A percentile compares a stretch with the other conserved stretches of the same genome.
Conservation (phyloP, 176 grass and related monocot species). For the Aegilops speltoides region DNA sequence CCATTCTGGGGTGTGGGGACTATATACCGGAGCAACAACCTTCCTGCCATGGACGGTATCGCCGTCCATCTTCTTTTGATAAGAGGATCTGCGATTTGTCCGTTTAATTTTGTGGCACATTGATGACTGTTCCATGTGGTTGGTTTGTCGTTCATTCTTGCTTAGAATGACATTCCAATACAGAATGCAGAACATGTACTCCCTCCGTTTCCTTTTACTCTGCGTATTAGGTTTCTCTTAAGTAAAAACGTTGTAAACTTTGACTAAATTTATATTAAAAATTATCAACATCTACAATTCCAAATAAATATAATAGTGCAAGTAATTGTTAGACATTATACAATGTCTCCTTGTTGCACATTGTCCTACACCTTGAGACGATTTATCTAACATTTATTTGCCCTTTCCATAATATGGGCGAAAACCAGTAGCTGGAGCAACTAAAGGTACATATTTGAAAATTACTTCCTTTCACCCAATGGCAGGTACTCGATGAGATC, state of each 20-base stretch:
- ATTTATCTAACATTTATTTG: neutral
- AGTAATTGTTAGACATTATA: neutral
- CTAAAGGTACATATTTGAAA: neutral
- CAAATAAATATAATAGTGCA: neutral
- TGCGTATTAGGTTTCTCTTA: no score
- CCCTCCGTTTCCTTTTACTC: no score
- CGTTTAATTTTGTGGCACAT: neutral
- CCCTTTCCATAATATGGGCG: neutral
- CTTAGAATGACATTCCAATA: neutral
- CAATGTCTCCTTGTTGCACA: neutral
- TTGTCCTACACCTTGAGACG: neutral
- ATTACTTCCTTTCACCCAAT: neutral
- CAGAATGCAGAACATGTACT: neutral
- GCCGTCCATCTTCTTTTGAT: neutral
- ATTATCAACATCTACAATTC: no score
- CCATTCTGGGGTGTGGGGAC: neutral
- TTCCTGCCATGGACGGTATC: neutral
- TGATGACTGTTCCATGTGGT: neutral
- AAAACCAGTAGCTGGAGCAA: neutral
- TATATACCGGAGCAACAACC: conserved; percentile 2
- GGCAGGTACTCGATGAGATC: conserved; percentile 73
- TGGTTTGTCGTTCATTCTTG: neutral
- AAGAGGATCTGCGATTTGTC: neutral
- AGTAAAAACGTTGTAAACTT: no score
- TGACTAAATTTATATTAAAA: no score